Evolutionary conservation across 495 filamentous ascomycete species (phyloP).

Genomic region (Penicillium bovifimosum): DNA sequence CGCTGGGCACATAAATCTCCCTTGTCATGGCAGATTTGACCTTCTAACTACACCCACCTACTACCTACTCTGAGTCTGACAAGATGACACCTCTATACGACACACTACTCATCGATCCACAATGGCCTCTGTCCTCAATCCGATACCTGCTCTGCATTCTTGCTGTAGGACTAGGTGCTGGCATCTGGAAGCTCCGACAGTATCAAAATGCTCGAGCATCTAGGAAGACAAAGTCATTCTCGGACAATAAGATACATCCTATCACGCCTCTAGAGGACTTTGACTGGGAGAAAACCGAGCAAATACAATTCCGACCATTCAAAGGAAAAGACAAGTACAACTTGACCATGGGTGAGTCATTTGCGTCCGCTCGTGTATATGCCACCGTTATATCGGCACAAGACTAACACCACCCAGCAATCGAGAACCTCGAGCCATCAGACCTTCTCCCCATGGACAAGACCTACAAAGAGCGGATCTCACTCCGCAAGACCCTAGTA

Average conservation of each 20-base stretch:
- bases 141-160: not conserved
- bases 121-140: not conserved
- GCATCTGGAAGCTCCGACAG: not conserved
- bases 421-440: slow-evolving; percentile 48
- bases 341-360: slow-evolving; percentile 60
- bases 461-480: slow-evolving; percentile 55
- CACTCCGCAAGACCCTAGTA: slow-evolving; percentile 47
- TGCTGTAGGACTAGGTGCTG: not conserved
- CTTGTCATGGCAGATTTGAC: not conserved
- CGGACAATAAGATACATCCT: slow-evolving; percentile 9
- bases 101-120: not conserved
- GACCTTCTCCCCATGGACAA: slow-evolving; percentile 62
- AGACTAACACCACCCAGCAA: slow-evolving; percentile 23
- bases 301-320: slow-evolving; percentile 59
- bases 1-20: not conserved
- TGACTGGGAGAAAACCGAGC: slow-evolving; percentile 54
- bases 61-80: not conserved
- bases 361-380: not conserved
- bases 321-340: slow-evolving; percentile 57
- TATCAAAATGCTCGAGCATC: not conserved
- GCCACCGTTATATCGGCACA: not conserved
- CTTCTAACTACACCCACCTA: not conserved
- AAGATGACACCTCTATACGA: not conserved
- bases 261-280: slow-evolving; percentile 56
- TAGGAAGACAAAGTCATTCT: not conserved